Percentiles rank a stretch among this genome's conserved stretches.
These are phyloP conservation scores for Fusarium redolens DNA, from an alignment of 2,329 filamentous ascomycete genomes.

Conservation along the genomic window DNA sequence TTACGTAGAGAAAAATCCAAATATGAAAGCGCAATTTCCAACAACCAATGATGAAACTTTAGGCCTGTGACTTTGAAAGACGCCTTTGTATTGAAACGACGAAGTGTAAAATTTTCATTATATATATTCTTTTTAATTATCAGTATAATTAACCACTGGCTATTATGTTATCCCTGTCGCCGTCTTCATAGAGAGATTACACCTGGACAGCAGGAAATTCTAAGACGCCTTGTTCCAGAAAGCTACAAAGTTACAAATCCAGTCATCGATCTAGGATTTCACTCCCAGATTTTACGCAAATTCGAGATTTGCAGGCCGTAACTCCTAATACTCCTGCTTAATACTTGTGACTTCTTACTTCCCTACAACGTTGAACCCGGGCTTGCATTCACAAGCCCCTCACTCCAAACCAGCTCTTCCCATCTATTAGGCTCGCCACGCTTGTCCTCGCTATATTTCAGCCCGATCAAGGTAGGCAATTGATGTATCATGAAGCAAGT, in stretches of 20 bases:
- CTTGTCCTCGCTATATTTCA: not conserved
- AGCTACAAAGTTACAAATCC: accelerated
- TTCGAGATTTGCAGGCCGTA: accelerated
- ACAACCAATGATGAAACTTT: not conserved
- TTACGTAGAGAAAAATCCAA: not conserved
- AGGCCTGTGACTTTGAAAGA: not conserved
- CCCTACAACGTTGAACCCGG: too few relatives aligned
- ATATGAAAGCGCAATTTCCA: too few relatives aligned
- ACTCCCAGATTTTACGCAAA: accelerated
- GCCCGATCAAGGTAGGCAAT: not conserved
- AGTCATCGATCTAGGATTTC: accelerated
- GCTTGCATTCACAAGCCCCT: too few relatives aligned
- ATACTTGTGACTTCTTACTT: too few relatives aligned
- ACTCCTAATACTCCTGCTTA: accelerated
- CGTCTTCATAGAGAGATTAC: not conserved
- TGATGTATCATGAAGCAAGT: not conserved
- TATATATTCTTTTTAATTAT: too few relatives aligned
- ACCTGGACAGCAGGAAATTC: too few relatives aligned
- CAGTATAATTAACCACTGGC: not conserved
- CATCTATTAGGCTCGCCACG: not conserved
- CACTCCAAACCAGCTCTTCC: not conserved
- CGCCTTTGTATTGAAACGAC: accelerated
- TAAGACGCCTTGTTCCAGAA: not conserved
- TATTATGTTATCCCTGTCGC: not conserved
- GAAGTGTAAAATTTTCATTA: too few relatives aligned